Base-by-base conservation (phyloP, 768 basidiomycete species). In the Boletus subcaerulescens region DNA sequence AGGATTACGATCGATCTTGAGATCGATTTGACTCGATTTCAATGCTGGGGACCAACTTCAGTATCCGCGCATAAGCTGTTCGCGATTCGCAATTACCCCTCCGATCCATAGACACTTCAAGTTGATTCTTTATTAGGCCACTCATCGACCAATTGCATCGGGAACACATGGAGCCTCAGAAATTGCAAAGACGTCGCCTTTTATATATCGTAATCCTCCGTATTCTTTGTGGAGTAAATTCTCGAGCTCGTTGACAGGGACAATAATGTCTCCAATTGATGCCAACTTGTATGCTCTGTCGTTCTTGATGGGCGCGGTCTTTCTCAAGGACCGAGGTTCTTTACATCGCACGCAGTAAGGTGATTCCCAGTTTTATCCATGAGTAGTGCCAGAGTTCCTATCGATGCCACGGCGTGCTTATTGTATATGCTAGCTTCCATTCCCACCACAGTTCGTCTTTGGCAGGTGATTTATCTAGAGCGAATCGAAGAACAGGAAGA, bases 1-100 rank as follows among this genome's bases (percentile, higher is more conserved):
- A 53, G 52, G 18, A 52, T 15, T 13, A 31, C 13, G 48, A 58
- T 56, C 54, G 44, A 64, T 64, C 65, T 61, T 35, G 55, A 45
- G 58, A 58, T 58, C 45, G 10, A 36, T 38, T 48, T 45, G 45
- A 55, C 45, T 56, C 39, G 53, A 36, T 43, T 57, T 32, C 44
- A 39, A 35, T 17, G 31, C 48, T 48, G 40, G 44, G 33, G 24
- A 24, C 35, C 18, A 18, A 31, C 45, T 36, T 42, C 36, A 58
- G 56, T 52, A 31, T 48, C 18, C 5, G 26, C 13, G 18, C n/a
- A 18, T 39, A 18, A 43, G 15, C 39, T 47, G 4, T 55, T 59
- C 41, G 59, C 50, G 58, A 56, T 46, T 57, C 52, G 48, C 38
- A 49, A 45, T 50, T 35, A 41, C 47, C 39, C 41, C 39, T 56